Percentiles rank a stretch among this genome's conserved stretches.
Evolutionary conservation across 2,329 filamentous ascomycete species (phyloP).

Genomic region (Emmonsia crescens): DNA sequence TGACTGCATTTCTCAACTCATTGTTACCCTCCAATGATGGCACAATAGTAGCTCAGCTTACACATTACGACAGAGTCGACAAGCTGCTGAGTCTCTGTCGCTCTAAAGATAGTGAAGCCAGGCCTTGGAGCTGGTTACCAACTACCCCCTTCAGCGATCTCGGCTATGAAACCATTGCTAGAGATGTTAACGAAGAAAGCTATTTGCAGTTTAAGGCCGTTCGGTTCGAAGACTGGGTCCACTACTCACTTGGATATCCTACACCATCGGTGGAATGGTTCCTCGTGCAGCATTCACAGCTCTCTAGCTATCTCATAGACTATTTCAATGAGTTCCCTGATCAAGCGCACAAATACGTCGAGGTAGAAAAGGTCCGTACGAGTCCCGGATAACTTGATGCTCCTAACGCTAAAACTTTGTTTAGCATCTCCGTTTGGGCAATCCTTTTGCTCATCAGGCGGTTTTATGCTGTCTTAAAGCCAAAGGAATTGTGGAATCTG

Average conservation of each 20-base stretch:
- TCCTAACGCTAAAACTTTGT: slow-evolving; percentile 1
- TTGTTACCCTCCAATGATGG: slow-evolving; percentile 21
- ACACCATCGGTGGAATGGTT: slow-evolving; percentile 29
- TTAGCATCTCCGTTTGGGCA: slow-evolving; percentile 26
- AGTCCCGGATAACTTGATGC: neutral
- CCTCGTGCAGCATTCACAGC: slow-evolving; percentile 26
- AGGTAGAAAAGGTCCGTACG: slow-evolving; percentile 27
- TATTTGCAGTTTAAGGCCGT: slow-evolving; percentile 30
- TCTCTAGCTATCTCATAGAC: slow-evolving; percentile 22
- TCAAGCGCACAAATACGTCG: slow-evolving; percentile 21
- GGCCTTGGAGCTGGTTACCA: slow-evolving; percentile 30
- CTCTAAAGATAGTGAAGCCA: slow-evolving; percentile 13
- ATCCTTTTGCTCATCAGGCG: slow-evolving; percentile 30
- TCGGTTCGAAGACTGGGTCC: slow-evolving; percentile 31
- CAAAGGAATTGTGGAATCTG: neutral
- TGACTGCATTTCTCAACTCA: slow-evolving; percentile 24
- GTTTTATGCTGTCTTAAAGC: slow-evolving; percentile 22
- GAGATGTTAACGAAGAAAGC: slow-evolving; percentile 29
- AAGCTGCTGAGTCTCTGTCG: slow-evolving; percentile 28
- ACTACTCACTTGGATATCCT: slow-evolving; percentile 28
- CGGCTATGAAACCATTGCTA: slow-evolving; percentile 21
- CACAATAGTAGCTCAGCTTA: slow-evolving; percentile 19
- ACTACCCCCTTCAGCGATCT: slow-evolving; percentile 13
- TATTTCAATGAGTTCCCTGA: slow-evolving; percentile 22
- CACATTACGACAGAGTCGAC: slow-evolving; percentile 30